These are phyloP conservation scores for Chalara sp. DNA, from an alignment of 2,329 filamentous ascomycete genomes.

Conservation along the genomic window DNA sequence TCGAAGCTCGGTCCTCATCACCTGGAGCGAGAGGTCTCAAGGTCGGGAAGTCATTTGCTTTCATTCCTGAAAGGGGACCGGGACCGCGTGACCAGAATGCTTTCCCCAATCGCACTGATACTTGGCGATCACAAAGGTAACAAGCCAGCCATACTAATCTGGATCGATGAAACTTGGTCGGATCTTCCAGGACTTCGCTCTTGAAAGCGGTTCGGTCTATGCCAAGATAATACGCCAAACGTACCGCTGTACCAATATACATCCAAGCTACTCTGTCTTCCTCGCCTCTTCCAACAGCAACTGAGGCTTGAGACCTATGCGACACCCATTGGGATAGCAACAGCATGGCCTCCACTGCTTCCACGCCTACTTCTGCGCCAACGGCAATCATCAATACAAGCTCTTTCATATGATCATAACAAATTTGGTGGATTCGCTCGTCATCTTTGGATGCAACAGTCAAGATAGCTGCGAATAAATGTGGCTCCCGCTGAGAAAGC, in stretches of 20 bases:
- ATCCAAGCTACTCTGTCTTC: slow-evolving; percentile 73
- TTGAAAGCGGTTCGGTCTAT: slow-evolving; percentile 63
- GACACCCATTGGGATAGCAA: slow-evolving; percentile 63
- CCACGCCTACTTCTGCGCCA: slow-evolving; percentile 59
- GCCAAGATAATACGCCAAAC: slow-evolving; percentile 63
- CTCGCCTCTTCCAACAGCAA: slow-evolving; percentile 57
- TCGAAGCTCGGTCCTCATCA: slow-evolving; percentile 59
- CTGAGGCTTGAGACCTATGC: slow-evolving; percentile 22
- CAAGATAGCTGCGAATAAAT: slow-evolving; percentile 63
- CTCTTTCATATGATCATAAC: slow-evolving; percentile 63
- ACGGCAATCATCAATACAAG: slow-evolving; percentile 61
- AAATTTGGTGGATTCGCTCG: slow-evolving; percentile 56
- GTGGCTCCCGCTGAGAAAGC: slow-evolving; percentile 50
- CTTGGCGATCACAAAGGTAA: slow-evolving; percentile 55
- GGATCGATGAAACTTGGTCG: slow-evolving; percentile 53
- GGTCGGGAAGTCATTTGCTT: slow-evolving; percentile 39
- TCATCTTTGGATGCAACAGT: slow-evolving; percentile 68
- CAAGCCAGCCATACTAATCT: slow-evolving; percentile 63
- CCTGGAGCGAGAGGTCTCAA: slow-evolving; percentile 50
- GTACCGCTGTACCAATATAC: slow-evolving; percentile 64
- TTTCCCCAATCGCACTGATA: slow-evolving; percentile 64
- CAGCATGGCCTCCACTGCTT: slow-evolving; percentile 63
- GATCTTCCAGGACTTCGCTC: slow-evolving; percentile 50
- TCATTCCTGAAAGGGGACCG: slow-evolving; percentile 54
- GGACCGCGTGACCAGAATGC: slow-evolving; percentile 70